Percentiles rank a stretch among this genome's conserved stretches.
Conservation (phyloP, 768 basidiomycete genomes). For the Lenzites betulinus region DNA sequence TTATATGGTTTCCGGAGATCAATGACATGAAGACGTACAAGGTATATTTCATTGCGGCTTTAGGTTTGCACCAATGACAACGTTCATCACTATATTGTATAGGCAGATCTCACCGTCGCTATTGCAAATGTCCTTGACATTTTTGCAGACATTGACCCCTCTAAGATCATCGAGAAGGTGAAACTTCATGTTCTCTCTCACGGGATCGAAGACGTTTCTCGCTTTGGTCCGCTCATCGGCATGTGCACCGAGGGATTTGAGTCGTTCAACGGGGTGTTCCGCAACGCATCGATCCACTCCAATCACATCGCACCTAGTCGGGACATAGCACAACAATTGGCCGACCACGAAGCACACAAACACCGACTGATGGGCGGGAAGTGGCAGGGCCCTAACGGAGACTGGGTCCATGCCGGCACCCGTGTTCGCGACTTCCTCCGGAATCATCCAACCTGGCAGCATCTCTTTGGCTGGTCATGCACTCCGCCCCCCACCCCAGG, state of each 20-base stretch:
- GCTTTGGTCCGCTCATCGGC: constrained; percentile 36
- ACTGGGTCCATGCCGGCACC: neutral
- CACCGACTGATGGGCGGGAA: constrained; percentile 13
- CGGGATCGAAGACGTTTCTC: constrained; percentile 29
- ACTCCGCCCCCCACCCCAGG: neutral
- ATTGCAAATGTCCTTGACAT: constrained; percentile 26
- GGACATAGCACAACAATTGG: constrained; percentile 39
- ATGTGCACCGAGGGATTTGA: constrained; percentile 40
- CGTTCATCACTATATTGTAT: neutral
- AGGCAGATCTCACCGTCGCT: constrained; percentile 19
- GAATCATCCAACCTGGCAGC: neutral
- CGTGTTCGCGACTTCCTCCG: neutral
- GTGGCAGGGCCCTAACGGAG: neutral
- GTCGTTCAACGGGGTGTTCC: constrained; percentile 43
- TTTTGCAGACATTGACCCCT: constrained; percentile 30
- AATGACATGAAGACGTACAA: constrained; percentile 31
- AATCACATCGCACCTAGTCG: constrained; percentile 47
- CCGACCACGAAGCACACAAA: constrained; percentile 34
- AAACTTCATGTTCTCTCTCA: constrained; percentile 40
- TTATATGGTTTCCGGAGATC: constrained; percentile 36
- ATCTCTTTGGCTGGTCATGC: neutral
- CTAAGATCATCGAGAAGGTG: constrained; percentile 29
- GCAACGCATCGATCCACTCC: constrained; percentile 38
- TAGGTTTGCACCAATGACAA: neutral
- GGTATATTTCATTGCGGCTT: constrained; percentile 9